Evolutionary conservation across 176 grass and related monocot genomes (phyloP).

Genomic region (Triticum turgidum): DNA sequence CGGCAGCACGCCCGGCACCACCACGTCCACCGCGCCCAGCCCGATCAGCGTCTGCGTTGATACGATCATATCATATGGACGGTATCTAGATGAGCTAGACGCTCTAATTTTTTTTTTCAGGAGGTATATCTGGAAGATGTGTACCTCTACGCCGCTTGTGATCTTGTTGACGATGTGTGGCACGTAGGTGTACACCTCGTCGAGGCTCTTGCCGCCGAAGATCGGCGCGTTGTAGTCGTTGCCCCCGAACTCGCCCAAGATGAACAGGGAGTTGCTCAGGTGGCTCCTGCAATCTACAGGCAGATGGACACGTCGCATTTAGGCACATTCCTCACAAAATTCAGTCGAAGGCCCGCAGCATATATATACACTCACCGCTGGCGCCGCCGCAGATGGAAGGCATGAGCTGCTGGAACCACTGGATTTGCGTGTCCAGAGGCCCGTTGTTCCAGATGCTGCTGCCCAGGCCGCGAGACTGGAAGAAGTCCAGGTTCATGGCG

Average conservation of each 20-base stretch:
- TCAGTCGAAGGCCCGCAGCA: not conserved
- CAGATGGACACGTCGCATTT: not conserved
- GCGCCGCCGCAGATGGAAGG: constrained; percentile 69
- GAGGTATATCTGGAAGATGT: no score
- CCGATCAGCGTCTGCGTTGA: constrained; percentile 33
- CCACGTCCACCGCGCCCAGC: constrained; percentile 58
- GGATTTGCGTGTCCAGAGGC: constrained; percentile 60
- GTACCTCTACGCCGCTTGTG: constrained; percentile 61
- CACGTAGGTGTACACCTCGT: constrained; percentile 49
- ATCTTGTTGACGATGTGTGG: constrained; percentile 53
- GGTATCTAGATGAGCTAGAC: no score
- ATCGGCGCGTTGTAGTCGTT: constrained; percentile 85
- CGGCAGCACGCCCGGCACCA: constrained; percentile 76
- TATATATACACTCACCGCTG: constrained; percentile 6
- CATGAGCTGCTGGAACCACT: constrained; percentile 72
- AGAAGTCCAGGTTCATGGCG: constrained; percentile 62
- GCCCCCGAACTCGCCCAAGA: constrained; percentile 72
- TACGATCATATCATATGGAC: no score
- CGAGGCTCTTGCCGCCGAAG: constrained; percentile 50
- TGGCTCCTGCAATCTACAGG: constrained; percentile 56
- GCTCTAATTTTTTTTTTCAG: no score
- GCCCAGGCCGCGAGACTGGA: constrained; percentile 51
- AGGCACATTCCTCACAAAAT: no score
- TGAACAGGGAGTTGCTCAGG: constrained; percentile 52
- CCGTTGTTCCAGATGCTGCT: constrained; percentile 67